phyloP scores from a whole-genome alignment of 2,329 filamentous ascomycete genomes.

The Dothidotthia symphoricarpi region DNA sequence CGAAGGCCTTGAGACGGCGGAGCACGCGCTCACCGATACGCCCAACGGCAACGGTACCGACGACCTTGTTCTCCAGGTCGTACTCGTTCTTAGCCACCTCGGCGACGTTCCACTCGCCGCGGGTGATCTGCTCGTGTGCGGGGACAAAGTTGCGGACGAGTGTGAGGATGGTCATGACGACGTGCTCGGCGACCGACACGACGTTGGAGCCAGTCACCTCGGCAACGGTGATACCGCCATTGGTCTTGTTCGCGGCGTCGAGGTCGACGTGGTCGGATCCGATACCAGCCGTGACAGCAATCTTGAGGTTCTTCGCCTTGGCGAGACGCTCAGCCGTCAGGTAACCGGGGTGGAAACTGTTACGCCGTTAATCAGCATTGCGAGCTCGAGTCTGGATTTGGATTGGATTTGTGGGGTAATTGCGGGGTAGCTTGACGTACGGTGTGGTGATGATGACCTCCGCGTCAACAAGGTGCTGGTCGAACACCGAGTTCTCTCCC shows the following conservation, averaged over 20 bases:
- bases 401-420: too few species aligned
- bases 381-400: too few species aligned
- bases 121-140: slow-evolving; percentile 87
- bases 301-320: slow-evolving; percentile 98
- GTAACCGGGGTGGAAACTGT: slow-evolving; percentile 96
- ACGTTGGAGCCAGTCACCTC: slow-evolving; percentile 99
- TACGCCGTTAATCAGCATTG: slow-evolving; percentile 9
- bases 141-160: slow-evolving; percentile 98
- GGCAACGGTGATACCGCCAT: slow-evolving; percentile 93
- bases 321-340: slow-evolving; percentile 93
- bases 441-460: slow-evolving; percentile 99
- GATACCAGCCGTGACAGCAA: slow-evolving; percentile 95
- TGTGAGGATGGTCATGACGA: slow-evolving; percentile 96
- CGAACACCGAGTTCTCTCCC: slow-evolving; percentile 86
- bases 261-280: slow-evolving; percentile 98
- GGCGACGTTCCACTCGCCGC: slow-evolving; percentile 92
- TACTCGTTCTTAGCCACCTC: slow-evolving; percentile 97
- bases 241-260: slow-evolving; percentile 95
- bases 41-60: slow-evolving; percentile 95
- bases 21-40: slow-evolving; percentile 98
- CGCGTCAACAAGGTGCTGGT: slow-evolving; percentile 92
- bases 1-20: slow-evolving; percentile 91
- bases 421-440: slow-evolving; percentile 50
- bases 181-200: slow-evolving; percentile 97
- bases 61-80: slow-evolving; percentile 95